Percentiles rank a stretch among this genome's conserved stretches.
Evolutionary conservation across 345 rosid species (phyloP).

Genomic region (Balakata baccata): DNA sequence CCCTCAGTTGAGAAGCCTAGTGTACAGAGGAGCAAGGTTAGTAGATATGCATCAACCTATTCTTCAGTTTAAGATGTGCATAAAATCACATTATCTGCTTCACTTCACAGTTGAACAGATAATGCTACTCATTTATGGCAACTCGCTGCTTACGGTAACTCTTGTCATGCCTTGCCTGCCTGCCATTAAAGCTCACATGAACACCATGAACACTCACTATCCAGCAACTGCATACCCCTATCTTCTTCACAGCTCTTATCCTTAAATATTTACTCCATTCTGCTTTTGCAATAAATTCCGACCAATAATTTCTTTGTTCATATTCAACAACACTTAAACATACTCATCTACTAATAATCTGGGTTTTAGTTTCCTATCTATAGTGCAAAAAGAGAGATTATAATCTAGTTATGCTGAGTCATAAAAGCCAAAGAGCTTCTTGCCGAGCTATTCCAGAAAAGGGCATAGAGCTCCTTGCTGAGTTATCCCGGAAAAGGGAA

Average conservation of each 20-base stretch:
- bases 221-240: neutral
- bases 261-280: neutral
- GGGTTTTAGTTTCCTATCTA: too few relatives aligned
- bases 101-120: neutral
- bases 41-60: neutral
- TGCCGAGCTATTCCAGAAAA: constrained; percentile 8
- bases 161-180: neutral
- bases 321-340: neutral
- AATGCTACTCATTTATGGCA: neutral
- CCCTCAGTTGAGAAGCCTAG: too few relatives aligned
- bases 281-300: constrained; percentile 6
- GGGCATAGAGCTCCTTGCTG: neutral
- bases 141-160: neutral
- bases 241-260: neutral
- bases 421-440: neutral
- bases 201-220: neutral
- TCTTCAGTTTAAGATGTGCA: neutral
- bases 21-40: neutral
- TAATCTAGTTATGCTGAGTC: neutral
- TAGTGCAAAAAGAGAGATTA: too few relatives aligned
- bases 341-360: neutral
- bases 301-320: neutral
- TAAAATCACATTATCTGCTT: neutral
- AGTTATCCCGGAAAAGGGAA: constrained; percentile 6
- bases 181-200: constrained; percentile 14